phyloP scores from a whole-genome alignment of 1,284 basidiomycete species.

The Erythrobasidium hasegawianum region DNA sequence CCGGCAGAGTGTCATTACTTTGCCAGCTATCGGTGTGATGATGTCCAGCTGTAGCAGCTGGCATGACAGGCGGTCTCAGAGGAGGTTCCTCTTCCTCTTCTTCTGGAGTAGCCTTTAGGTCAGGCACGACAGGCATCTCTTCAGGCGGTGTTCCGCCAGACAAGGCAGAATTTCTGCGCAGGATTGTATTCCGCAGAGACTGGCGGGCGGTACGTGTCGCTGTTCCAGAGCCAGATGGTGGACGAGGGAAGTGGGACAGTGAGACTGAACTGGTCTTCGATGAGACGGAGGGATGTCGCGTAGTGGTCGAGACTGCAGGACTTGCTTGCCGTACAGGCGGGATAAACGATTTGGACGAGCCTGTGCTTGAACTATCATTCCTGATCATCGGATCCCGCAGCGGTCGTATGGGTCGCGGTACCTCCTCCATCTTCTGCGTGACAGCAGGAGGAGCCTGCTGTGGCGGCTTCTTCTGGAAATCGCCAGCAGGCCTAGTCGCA shows the following conservation, averaged over 20 bases:
- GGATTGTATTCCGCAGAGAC: neutral
- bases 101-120: neutral
- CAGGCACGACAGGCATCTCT: no score
- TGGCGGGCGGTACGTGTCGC: neutral
- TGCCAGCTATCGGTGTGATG: constrained; percentile 6
- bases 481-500: neutral
- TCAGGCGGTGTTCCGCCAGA: neutral
- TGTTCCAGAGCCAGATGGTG: neutral
- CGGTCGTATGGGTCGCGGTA: neutral
- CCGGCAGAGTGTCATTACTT: constrained; percentile 12
- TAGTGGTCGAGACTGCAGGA: neutral
- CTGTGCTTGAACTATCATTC: neutral
- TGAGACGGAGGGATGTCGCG: neutral
- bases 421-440: neutral
- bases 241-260: constrained; percentile 11
- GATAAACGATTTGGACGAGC: neutral
- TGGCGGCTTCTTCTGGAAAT: neutral
- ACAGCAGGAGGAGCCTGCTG: neutral
- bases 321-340: neutral
- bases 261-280: constrained; percentile 7
- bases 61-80: constrained; percentile 7
- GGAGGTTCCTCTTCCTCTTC: neutral
- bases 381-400: neutral
- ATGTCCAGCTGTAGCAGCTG: neutral
- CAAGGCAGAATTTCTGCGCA: neutral